Conservation (phyloP, 2,329 filamentous ascomycete species). For the Grosmannia penicillata region DNA sequence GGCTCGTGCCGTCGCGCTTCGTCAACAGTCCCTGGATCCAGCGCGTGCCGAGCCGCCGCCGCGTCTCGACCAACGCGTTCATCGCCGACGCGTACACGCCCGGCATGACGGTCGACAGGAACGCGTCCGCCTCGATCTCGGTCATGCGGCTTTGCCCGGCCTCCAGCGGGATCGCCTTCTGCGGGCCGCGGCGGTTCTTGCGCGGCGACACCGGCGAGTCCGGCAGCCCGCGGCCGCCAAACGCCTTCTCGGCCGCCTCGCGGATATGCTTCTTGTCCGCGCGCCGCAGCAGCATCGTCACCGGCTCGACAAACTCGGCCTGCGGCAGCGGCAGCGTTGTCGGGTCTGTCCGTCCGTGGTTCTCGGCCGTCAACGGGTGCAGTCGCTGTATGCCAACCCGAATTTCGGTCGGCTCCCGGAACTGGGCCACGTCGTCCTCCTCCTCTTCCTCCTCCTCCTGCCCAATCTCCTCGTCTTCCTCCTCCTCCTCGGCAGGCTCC, state of each 20-base stretch:
- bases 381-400: too few species aligned
- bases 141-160: slow-evolving; percentile 53
- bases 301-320: slow-evolving; percentile 52
- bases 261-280: slow-evolving; percentile 61
- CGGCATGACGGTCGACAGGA: slow-evolving; percentile 54
- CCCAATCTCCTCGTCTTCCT: slow-evolving; percentile 20
- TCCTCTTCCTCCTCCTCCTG: slow-evolving; percentile 17
- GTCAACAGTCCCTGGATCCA: slow-evolving; percentile 54
- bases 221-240: slow-evolving; percentile 65
- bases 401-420: too few species aligned
- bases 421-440: slow-evolving; percentile 23
- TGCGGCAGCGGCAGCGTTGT: slow-evolving; percentile 63
- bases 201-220: slow-evolving; percentile 57
- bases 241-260: slow-evolving; percentile 54
- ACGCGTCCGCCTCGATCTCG: slow-evolving; percentile 62
- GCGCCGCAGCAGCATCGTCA: slow-evolving; percentile 51
- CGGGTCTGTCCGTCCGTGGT: slow-evolving; percentile 60
- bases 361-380: slow-evolving; percentile 60
- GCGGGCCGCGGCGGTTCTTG: slow-evolving; percentile 33
- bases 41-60: slow-evolving; percentile 53
- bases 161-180: slow-evolving; percentile 50
- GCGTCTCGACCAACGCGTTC: slow-evolving; percentile 56
- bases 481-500: slow-evolving; percentile 18
- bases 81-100: slow-evolving; percentile 54
- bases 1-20: slow-evolving; percentile 38